Conservation (phyloP, 208 protist genomes). For the Leishmania tropica region DNA sequence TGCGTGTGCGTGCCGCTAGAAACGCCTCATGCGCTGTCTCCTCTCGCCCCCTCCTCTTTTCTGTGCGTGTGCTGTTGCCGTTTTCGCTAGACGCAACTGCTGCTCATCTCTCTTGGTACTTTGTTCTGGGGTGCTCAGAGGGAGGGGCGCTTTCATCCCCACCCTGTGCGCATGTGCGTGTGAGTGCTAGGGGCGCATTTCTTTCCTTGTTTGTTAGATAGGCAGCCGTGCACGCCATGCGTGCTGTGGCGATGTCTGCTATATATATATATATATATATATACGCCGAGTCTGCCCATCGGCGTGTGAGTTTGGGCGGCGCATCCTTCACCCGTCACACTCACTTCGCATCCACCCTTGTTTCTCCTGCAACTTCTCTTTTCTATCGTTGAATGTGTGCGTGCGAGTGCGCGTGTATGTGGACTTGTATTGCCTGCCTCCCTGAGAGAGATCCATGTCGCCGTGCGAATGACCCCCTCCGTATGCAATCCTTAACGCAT, state of each 20-base stretch:
- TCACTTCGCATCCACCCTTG: not conserved
- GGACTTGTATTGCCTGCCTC: not conserved
- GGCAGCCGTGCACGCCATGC: not conserved
- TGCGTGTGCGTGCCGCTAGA: not conserved
- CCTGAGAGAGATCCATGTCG: not conserved
- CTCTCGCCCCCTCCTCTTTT: not conserved
- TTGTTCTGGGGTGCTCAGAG: not conserved
- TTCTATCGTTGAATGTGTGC: not conserved
- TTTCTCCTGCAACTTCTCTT: not conserved
- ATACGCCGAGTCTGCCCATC: not conserved
- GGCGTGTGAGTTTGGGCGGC: not conserved
- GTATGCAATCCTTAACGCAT: not conserved
- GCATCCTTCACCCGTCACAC: not conserved
- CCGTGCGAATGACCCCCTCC: not conserved
- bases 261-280: not conserved
- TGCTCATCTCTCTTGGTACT: not conserved
- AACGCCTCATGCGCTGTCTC: not conserved
- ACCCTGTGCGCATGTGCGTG: not conserved
- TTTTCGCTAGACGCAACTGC: not conserved
- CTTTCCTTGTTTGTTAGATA: conserved; percentile 3
- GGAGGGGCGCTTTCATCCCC: not conserved
- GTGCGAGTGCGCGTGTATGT: not conserved
- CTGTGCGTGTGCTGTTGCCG: not conserved
- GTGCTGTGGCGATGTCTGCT: not conserved
- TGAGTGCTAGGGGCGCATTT: not conserved